These are phyloP conservation scores for Sphagnurus paluster DNA, from an alignment of 1,284 basidiomycete species.

Conservation along the genomic window DNA sequence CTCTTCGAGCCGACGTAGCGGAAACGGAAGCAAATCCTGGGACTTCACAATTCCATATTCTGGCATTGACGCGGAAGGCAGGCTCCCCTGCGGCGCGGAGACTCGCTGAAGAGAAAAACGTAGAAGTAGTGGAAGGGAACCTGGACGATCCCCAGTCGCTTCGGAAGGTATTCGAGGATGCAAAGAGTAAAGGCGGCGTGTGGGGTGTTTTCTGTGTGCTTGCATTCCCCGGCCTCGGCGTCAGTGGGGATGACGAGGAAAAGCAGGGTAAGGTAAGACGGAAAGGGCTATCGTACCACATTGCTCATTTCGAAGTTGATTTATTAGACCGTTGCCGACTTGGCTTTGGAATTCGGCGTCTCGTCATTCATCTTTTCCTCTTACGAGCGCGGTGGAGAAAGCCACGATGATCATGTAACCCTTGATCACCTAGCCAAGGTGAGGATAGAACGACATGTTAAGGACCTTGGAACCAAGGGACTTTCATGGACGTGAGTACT, in stretches of 20 bases:
- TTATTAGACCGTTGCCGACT: slow-evolving; percentile 32
- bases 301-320: background rate
- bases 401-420: slow-evolving; percentile 28
- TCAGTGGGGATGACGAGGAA: slow-evolving; percentile 37
- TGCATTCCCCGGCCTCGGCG: slow-evolving; percentile 41
- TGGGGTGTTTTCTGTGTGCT: slow-evolving; percentile 43
- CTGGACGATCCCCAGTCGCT: slow-evolving; percentile 32
- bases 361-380: slow-evolving; percentile 37
- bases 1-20: slow-evolving; percentile 21
- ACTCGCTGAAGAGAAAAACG: slow-evolving; percentile 25
- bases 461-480: slow-evolving; percentile 31
- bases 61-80: slow-evolving; percentile 40
- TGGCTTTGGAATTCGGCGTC: slow-evolving; percentile 36
- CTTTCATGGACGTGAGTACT: slow-evolving; percentile 39
- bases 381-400: slow-evolving; percentile 36
- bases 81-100: slow-evolving; percentile 28
- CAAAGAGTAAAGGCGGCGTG: slow-evolving; percentile 32
- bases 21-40: slow-evolving; percentile 8
- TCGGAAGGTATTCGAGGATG: slow-evolving; percentile 36
- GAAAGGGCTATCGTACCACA: background rate
- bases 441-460: slow-evolving; percentile 38
- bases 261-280: slow-evolving; percentile 38
- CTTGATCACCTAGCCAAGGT: slow-evolving; percentile 36
- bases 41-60: slow-evolving; percentile 37
- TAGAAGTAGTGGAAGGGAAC: slow-evolving; percentile 37